Evolutionary conservation across 345 rosid species (phyloP).

Genomic region (Eucalyptus camaldulensis): DNA sequence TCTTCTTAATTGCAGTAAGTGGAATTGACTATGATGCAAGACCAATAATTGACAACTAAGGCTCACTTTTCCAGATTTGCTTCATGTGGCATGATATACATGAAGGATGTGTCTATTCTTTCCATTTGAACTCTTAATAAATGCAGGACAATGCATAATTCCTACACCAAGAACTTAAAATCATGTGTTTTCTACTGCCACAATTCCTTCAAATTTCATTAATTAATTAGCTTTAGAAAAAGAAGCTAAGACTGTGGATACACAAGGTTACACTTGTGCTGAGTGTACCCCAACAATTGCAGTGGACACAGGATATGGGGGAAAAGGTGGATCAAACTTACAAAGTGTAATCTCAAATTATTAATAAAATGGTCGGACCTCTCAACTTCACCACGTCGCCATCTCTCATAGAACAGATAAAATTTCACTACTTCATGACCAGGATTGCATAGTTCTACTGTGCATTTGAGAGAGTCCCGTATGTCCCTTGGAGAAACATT

Average conservation of each 20-base stretch:
- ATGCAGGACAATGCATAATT: not conserved
- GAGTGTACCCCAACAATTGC: not conserved
- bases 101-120: not conserved
- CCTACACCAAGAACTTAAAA: not conserved
- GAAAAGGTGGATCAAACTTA: constrained; percentile 1
- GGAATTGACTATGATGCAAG: not conserved
- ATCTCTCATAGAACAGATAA: constrained; percentile 54
- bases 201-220: not conserved
- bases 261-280: not conserved
- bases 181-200: not conserved
- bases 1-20: not conserved
- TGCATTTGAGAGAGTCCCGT: constrained; percentile 13
- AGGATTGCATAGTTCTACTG: constrained; percentile 13
- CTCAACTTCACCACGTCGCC: constrained; percentile 55
- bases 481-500: constrained; percentile 59
- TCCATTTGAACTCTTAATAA: not conserved
- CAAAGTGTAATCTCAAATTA: constrained; percentile 10
- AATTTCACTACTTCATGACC: constrained; percentile 49
- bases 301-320: not conserved
- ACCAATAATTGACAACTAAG: not conserved
- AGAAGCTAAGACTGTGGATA: not conserved
- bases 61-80: not conserved
- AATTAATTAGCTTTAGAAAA: not conserved
- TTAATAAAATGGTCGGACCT: constrained; percentile 20
- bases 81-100: not conserved